Percentiles rank a stretch among this genome's conserved stretches.
phyloP scores from a whole-genome alignment of 345 rosid genomes.

The Citrus trifoliata region DNA sequence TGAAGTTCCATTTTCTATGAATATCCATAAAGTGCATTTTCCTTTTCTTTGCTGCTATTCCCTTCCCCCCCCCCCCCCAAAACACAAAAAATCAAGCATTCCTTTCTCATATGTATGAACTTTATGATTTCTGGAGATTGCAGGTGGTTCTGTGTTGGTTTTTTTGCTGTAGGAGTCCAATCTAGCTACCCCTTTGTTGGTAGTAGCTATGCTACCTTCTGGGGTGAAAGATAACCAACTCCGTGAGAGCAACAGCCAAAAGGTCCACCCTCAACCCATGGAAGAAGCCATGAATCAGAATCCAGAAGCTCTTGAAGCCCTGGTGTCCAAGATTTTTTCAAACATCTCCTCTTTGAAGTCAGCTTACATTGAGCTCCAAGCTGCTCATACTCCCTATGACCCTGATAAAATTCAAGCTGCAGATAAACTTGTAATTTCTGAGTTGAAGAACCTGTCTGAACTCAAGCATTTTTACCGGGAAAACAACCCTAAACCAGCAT shows the following conservation, averaged over 20 bases:
- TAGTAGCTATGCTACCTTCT: conserved; percentile 71
- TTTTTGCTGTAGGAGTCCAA: conserved; percentile 9
- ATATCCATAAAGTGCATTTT: neutral
- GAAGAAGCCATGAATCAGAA: conserved; percentile 68
- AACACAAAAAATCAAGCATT: neutral
- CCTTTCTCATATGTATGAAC: neutral
- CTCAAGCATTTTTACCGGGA: conserved; percentile 76
- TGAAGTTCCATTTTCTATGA: neutral
- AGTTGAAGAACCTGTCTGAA: conserved; percentile 75
- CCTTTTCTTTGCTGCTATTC: neutral
- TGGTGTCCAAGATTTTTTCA: conserved; percentile 63
- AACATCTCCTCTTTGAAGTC: conserved; percentile 77
- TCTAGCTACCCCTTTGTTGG: conserved; percentile 26
- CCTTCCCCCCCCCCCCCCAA: too few species aligned
- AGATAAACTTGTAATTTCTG: conserved; percentile 74
- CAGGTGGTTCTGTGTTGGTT: conserved; percentile 25
- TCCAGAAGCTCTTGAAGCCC: conserved; percentile 73
- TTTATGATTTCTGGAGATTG: conserved; percentile 9
- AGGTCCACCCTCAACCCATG: conserved; percentile 90
- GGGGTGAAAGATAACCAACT: conserved; percentile 74
- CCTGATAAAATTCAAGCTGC: conserved; percentile 87
- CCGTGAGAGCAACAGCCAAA: conserved; percentile 67
- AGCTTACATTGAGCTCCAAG: conserved; percentile 78
- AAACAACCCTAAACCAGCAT: conserved; percentile 65
- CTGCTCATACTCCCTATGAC: conserved; percentile 84